Evolutionary conservation across 2,329 filamentous ascomycete genomes (phyloP), one percentile per base, ranked within the genome.

Genomic region (Trichophyton verrucosum): DNA sequence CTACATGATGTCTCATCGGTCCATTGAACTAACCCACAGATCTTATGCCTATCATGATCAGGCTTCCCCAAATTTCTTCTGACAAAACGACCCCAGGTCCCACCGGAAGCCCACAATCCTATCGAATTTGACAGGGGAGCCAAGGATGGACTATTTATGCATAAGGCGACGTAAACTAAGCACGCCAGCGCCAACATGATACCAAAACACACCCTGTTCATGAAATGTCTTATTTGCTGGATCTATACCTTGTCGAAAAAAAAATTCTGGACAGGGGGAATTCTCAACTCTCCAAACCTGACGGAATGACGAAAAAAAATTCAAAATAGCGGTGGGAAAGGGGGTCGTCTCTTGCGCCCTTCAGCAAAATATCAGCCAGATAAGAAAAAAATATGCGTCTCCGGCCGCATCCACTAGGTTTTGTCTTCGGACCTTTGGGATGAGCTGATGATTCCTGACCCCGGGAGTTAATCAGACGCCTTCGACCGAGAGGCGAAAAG

Each of bases 161-260:
- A 55, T 55, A 55, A 33, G 8, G 15, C 13, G n/a, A 44, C 40
- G 27, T 30, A 30, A 30, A 30, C 27, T 7, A 30, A 30, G 27
- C 6, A 44, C 46, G 46, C 46, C 46, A 27, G 46, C 46, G 46
- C 49, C 49, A 36, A n/a, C 49, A 36, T 55, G 49, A 55, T 55
- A 55, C 27, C 49, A 55, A 55, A 55, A 55, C 49, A 55, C 49
- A 55, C 49, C 49, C 20, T 55, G 49, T 15, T 36, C 49, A 27
- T 5, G 46, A 30, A 44, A 49, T 49, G 24, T 27, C 46, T 49
- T 55, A 55, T n/a, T 55, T 55, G 27, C 30, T 55, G 15, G 24
- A 20, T 55, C 8, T 33, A 27, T 27, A 8, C 13, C 49, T 13
- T 36, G 20, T 36, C 27, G 22, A 30, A 30, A 30, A 30, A 30